These are phyloP conservation scores for Chlamydomonas reinhardtii DNA, from an alignment of 163 green algal species.

Conservation along the genomic window DNA sequence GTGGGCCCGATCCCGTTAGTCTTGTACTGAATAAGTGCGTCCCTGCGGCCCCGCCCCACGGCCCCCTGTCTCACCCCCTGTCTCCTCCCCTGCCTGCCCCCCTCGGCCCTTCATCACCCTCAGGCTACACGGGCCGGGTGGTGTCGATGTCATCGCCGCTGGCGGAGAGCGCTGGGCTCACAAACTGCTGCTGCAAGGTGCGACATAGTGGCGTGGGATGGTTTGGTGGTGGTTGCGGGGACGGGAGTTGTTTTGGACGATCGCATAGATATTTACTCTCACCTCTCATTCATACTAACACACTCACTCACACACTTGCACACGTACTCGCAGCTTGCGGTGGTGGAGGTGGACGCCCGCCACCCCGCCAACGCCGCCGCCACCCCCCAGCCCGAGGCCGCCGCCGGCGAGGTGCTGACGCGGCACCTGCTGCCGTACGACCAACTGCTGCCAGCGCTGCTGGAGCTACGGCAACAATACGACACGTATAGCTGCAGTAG, in stretches of 20 bases:
- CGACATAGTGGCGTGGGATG: not conserved
- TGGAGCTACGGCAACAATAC: not conserved
- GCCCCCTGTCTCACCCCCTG: not conserved
- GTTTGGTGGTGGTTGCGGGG: too few relatives aligned
- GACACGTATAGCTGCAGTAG: not conserved
- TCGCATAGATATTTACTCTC: too few relatives aligned
- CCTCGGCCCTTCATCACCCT: not conserved
- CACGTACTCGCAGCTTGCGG: not conserved
- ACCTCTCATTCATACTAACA: too few relatives aligned
- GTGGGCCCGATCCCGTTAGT: too few relatives aligned
- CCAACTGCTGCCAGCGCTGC: not conserved
- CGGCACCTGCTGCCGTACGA: slow-evolving; percentile 32
- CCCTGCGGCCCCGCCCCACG: not conserved
- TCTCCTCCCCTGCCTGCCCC: too few relatives aligned
- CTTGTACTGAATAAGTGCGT: too few relatives aligned
- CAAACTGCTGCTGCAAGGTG: slow-evolving; percentile 22
- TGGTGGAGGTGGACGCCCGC: slow-evolving; percentile 33
- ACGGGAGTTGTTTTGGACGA: too few relatives aligned
- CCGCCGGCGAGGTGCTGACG: not conserved
- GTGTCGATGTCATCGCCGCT: not conserved
- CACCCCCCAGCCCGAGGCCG: not conserved
- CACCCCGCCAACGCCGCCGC: not conserved
- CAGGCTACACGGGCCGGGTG: slow-evolving; percentile 8
- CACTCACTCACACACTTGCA: too few relatives aligned
- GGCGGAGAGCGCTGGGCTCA: slow-evolving; percentile 21